Evolutionary conservation across 2,329 filamentous ascomycete species (phyloP).

Genomic region (Apiospora marii): DNA sequence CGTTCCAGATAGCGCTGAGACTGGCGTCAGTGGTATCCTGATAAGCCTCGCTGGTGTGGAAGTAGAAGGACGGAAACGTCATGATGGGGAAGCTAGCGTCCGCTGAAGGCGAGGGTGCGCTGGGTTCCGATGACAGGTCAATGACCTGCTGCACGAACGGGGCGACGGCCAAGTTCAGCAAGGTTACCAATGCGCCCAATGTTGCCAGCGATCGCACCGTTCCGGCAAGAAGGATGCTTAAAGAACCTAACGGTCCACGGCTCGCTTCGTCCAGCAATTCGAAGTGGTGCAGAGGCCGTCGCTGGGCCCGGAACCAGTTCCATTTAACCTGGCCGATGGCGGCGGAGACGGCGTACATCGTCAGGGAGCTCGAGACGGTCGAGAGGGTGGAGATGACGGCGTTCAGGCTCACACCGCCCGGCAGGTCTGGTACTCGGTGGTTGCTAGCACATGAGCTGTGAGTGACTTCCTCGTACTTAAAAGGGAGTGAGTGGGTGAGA

Average conservation of each 20-base stretch:
- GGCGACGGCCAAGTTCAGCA: background rate
- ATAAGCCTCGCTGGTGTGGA: background rate
- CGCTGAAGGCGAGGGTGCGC: background rate
- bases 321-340: slow-evolving; percentile 27
- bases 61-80: background rate
- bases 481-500: background rate
- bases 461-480: background rate
- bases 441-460: background rate
- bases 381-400: slow-evolving; percentile 6
- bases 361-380: slow-evolving; percentile 15
- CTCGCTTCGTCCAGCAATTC: slow-evolving; percentile 22
- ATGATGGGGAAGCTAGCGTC: slow-evolving; percentile 10
- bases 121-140: background rate
- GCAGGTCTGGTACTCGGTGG: background rate
- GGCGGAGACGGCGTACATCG: slow-evolving; percentile 24
- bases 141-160: slow-evolving; percentile 26
- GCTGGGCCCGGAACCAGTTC: slow-evolving; percentile 22
- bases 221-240: background rate
- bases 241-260: background rate
- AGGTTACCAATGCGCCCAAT: background rate
- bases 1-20: background rate
- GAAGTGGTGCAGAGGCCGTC: slow-evolving; percentile 6
- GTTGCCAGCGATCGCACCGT: background rate
- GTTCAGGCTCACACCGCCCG: background rate
- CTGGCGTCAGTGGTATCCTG: background rate